These are phyloP conservation scores for Claviceps pazoutovae DNA, from an alignment of 2,329 filamentous ascomycete species.

Conservation along the genomic window DNA sequence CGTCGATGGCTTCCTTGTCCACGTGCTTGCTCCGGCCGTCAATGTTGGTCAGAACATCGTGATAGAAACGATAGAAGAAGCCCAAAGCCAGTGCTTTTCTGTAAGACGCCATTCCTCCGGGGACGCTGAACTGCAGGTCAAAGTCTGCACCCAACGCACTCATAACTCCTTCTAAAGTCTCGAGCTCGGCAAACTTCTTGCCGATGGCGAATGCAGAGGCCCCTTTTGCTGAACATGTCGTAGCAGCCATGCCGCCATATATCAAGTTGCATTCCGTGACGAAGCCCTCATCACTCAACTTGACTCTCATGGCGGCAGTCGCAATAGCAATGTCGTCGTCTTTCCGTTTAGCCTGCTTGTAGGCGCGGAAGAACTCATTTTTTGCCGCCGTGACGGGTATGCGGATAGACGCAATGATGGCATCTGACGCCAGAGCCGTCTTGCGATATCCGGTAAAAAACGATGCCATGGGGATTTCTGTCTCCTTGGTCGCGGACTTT, in stretches of 20 bases:
- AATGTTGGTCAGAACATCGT: slow-evolving; percentile 62
- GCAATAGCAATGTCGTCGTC: slow-evolving; percentile 98
- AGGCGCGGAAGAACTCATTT: slow-evolving; percentile 74
- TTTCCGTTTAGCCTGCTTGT: slow-evolving; percentile 94
- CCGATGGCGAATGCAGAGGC: slow-evolving; percentile 62
- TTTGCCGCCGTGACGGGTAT: slow-evolving; percentile 64
- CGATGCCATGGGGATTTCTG: slow-evolving; percentile 75
- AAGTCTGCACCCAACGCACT: slow-evolving; percentile 81
- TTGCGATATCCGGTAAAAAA: slow-evolving; percentile 89
- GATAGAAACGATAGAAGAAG: slow-evolving; percentile 96
- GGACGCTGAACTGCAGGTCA: slow-evolving; percentile 75
- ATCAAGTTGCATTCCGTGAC: slow-evolving; percentile 69
- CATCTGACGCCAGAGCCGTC: slow-evolving; percentile 68
- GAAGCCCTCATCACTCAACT: slow-evolving; percentile 51
- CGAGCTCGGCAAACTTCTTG: slow-evolving; percentile 64
- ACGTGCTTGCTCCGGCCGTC: slow-evolving; percentile 29
- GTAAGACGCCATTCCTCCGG: slow-evolving; percentile 95
- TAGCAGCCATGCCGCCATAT: slow-evolving; percentile 91
- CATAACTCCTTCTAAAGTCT: slow-evolving; percentile 83
- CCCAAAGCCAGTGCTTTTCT: slow-evolving; percentile 78
- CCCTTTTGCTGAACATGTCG: slow-evolving; percentile 73
- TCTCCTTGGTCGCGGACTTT: slow-evolving; percentile 58
- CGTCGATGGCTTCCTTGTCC: slow-evolving; percentile 63
- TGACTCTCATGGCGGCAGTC: slow-evolving; percentile 68
- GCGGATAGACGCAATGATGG: slow-evolving; percentile 74